Evolutionary conservation across 805 yeast species (phyloP), one percentile per base, ranked within the genome.

Genomic region (Candida adriatica): DNA sequence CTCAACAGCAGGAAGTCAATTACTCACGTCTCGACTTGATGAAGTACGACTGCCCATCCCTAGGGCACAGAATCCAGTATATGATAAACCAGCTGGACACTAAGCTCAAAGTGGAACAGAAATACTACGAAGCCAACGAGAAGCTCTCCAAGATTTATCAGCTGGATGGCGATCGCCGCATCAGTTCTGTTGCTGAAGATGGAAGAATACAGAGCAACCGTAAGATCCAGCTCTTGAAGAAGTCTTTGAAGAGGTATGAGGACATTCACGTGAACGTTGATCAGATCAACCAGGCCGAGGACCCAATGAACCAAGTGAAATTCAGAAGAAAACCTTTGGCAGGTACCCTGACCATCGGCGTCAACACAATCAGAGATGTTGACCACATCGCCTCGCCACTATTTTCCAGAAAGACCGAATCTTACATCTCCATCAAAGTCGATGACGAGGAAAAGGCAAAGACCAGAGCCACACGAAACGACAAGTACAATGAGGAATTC

Each of bases 41-140:
- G 53, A 87, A 87, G 48, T 87, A 86, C 51, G 96, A 92, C 49
- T 84, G 95, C 46, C 96, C 96, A 1, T 84, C 94, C 0, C 63
- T 92, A 45, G 96, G 96, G 8, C 96, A 92, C 48, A 74, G 92
- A 41, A 92, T 92, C 50, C 96, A 86, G 58, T 79, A 84, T 48
- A 88, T 92, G 97, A 70, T 90, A 34, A 96, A 88, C 59, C 94
- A 87, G 57, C 67, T 92, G 38, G 95, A 88, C 53, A 87, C 90
- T 57, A 92, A 92, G 58, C 68, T 90, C 27, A 92, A 90, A 51
- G 94, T 90, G 23, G 99, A 92, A 56, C 77, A 84, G 46, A 95
- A 92, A 58, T 92, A 90, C 58, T 78, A 79, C 48, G 90, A 79
- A 43, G 97, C 96, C 6, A 87, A 87, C 45, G 94, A 85, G 42